These are phyloP conservation scores for Colletotrichum sp. DNA, from an alignment of 2,329 filamentous ascomycete species.

Conservation along the genomic window DNA sequence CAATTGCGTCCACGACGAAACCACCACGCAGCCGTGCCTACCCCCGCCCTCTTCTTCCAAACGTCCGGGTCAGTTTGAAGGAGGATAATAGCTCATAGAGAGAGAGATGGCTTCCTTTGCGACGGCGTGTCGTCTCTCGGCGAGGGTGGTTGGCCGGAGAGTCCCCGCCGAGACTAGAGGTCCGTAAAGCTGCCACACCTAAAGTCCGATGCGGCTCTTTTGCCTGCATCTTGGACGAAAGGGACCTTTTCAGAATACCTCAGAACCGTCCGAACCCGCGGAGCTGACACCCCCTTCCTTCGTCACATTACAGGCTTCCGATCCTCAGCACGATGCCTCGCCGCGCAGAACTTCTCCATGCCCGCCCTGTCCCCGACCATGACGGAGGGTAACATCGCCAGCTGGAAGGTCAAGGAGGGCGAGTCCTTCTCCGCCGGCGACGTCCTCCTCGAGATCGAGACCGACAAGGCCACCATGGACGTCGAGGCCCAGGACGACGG, in stretches of 20 bases:
- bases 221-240: background rate
- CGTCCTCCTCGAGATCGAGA: slow-evolving; percentile 90
- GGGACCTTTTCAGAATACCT: background rate
- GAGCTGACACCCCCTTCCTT: slow-evolving; percentile 8
- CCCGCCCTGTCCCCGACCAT: slow-evolving; percentile 90
- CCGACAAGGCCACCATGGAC: slow-evolving; percentile 94
- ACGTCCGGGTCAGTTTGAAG: background rate
- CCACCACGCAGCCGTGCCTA: background rate
- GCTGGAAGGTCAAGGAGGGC: slow-evolving; percentile 87
- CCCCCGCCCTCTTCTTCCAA: background rate
- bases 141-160: slow-evolving; percentile 61
- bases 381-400: slow-evolving; percentile 89
- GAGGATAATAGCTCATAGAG: background rate
- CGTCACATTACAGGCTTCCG: slow-evolving; percentile 59
- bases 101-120: slow-evolving; percentile 68
- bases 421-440: slow-evolving; percentile 83
- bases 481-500: slow-evolving; percentile 93
- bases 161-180: slow-evolving; percentile 63
- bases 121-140: slow-evolving; percentile 67
- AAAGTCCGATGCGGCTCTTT: background rate
- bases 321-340: slow-evolving; percentile 66
- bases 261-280: background rate
- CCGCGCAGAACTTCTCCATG: slow-evolving; percentile 89
- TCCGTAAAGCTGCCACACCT: slow-evolving; percentile 38
- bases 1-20: background rate